Conservation (phyloP, 2,329 filamentous ascomycete genomes). For the Colletotrichum euphorbiae region DNA sequence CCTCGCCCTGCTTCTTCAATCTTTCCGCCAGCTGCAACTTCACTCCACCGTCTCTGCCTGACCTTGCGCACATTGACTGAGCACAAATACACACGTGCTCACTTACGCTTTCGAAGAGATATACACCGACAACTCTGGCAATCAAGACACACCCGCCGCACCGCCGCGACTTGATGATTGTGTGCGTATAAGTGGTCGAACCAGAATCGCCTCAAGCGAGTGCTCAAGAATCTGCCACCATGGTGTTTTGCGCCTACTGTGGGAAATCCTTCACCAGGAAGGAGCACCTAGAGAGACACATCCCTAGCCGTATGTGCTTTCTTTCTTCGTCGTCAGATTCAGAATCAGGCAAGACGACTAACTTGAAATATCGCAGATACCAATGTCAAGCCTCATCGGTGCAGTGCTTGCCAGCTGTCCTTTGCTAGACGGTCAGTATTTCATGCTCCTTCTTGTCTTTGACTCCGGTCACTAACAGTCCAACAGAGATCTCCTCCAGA, state of each 20-base stretch:
- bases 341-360: slow-evolving; percentile 32
- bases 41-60: background rate
- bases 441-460: background rate
- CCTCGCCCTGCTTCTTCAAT: background rate
- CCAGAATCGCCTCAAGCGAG: slow-evolving; percentile 9
- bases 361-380: slow-evolving; percentile 55
- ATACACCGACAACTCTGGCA: background rate
- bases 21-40: background rate
- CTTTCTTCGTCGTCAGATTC: background rate
- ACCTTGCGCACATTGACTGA: background rate
- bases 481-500: slow-evolving; percentile 61
- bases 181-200: background rate
- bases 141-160: background rate
- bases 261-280: slow-evolving; percentile 67
- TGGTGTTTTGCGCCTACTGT: slow-evolving; percentile 66
- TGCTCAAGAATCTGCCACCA: slow-evolving; percentile 39
- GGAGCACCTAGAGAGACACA: slow-evolving; percentile 67
- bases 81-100: slow-evolving; percentile 1
- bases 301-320: slow-evolving; percentile 60
- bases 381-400: slow-evolving; percentile 66
- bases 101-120: background rate
- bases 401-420: slow-evolving; percentile 60
- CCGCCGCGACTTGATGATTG: slow-evolving; percentile 21
- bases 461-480: slow-evolving; percentile 39
- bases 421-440: slow-evolving; percentile 60